phyloP scores from a whole-genome alignment of 495 filamentous ascomycete species.

The Trichoderma orchidacearum region DNA sequence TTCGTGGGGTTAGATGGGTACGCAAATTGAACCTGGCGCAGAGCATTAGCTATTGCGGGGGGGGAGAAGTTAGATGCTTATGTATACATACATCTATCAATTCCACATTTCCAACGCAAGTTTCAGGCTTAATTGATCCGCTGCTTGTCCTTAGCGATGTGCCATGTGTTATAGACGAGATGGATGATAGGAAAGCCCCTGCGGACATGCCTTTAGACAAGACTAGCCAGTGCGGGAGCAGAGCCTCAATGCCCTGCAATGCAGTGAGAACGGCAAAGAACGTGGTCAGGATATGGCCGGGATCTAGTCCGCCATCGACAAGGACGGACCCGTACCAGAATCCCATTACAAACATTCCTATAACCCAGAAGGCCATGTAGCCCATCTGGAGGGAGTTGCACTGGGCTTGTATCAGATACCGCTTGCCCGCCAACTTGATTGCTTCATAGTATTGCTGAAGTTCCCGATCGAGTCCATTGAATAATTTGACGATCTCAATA shows the following conservation, averaged over 20 bases:
- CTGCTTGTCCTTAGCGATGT: conserved; percentile 8
- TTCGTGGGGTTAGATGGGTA: conserved; percentile 65
- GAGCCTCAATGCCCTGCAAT: conserved; percentile 54
- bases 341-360: conserved; percentile 75
- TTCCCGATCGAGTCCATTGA: conserved; percentile 66
- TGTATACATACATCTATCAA: conserved; percentile 51
- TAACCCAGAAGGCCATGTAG: conserved; percentile 56
- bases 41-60: conserved; percentile 2
- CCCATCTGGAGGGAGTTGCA: conserved; percentile 57
- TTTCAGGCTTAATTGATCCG: conserved; percentile 13
- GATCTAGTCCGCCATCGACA: conserved; percentile 31
- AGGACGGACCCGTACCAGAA: conserved; percentile 79
- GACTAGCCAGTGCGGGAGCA: conserved; percentile 61
- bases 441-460: conserved; percentile 45
- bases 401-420: conserved; percentile 55
- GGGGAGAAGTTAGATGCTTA: neutral
- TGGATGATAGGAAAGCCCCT: conserved; percentile 28
- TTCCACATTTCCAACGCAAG: conserved; percentile 52
- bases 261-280: conserved; percentile 74
- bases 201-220: conserved; percentile 73
- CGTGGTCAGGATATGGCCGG: conserved; percentile 67
- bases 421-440: conserved; percentile 43
- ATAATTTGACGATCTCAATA: conserved; percentile 81
- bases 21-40: conserved; percentile 58
- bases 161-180: conserved; percentile 10